These are phyloP conservation scores for Penicillium sp. DNA, from an alignment of 2,329 filamentous ascomycete species.

Conservation along the genomic window DNA sequence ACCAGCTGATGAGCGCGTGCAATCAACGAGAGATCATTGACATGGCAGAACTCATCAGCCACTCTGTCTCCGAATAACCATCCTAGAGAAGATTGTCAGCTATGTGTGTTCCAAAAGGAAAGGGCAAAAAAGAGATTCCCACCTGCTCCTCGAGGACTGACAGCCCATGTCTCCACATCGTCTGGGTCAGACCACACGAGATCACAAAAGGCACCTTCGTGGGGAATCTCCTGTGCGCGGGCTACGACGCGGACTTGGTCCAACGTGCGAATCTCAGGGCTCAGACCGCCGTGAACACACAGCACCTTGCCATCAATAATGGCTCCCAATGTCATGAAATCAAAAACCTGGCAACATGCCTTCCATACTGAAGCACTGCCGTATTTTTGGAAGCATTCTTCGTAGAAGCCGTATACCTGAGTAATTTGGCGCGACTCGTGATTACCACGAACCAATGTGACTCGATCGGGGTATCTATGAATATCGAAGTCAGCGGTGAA, in stretches of 20 bases:
- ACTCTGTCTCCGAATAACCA: constrained; percentile 72
- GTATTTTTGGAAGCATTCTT: constrained; percentile 94
- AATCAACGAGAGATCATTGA: constrained; percentile 70
- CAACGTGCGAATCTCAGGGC: constrained; percentile 11
- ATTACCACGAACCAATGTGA: constrained; percentile 92
- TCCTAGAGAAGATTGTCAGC: constrained; percentile 22
- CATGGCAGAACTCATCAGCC: constrained; percentile 73
- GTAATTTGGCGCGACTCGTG: constrained; percentile 97
- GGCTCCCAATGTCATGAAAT: constrained; percentile 89
- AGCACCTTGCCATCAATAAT: constrained; percentile 75
- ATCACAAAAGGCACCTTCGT: constrained; percentile 75
- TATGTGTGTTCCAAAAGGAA: constrained; percentile 38
- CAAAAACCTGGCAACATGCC: constrained; percentile 96
- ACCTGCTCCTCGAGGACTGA: constrained; percentile 67
- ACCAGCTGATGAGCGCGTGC: constrained; percentile 73
- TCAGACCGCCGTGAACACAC: constrained; percentile 65
- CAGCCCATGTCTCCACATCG: constrained; percentile 68
- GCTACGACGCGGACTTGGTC: constrained; percentile 75
- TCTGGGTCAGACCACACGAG: constrained; percentile 76
- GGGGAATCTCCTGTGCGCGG: constrained; percentile 72
- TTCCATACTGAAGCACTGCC: constrained; percentile 96
- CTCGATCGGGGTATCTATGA: constrained; percentile 81
- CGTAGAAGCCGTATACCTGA: constrained; percentile 96
- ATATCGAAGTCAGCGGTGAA: background rate
- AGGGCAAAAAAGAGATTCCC: constrained; percentile 32